Conservation (phyloP, 164 flowering plant species). For the Vitis rotundifolia region DNA sequence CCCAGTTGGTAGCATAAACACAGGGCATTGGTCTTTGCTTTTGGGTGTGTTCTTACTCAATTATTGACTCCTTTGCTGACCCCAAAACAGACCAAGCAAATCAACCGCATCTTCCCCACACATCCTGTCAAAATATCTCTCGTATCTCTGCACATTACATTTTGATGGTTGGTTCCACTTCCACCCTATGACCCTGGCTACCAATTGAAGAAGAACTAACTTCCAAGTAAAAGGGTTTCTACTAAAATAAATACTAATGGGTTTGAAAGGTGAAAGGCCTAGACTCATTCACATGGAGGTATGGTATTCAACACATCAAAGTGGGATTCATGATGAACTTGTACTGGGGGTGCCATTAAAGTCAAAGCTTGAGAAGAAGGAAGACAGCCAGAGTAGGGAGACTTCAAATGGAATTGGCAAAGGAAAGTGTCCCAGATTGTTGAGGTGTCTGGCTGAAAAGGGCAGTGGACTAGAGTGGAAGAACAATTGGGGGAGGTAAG, state of each 20-base stretch:
- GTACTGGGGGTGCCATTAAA: too few species aligned
- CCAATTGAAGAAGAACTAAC: too few species aligned
- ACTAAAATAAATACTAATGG: too few species aligned
- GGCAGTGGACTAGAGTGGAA: not conserved
- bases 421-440: conserved; percentile 12
- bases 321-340: too few species aligned
- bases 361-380: too few species aligned
- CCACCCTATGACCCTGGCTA: too few species aligned
- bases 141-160: not conserved
- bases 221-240: too few species aligned
- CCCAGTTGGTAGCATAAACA: too few species aligned
- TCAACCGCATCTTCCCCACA: not conserved
- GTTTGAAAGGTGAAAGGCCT: too few species aligned
- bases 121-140: not conserved
- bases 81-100: not conserved
- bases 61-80: not conserved
- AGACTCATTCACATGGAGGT: too few species aligned
- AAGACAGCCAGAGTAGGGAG: too few species aligned
- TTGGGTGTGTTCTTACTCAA: not conserved
- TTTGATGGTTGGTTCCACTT: not conserved
- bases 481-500: not conserved
- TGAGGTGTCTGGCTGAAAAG: conserved; percentile 15
- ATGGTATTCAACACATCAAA: too few species aligned
- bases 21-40: not conserved
- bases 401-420: not conserved